Base-by-base conservation (phyloP, 257 asterid species). In the Capsicum chinense region DNA sequence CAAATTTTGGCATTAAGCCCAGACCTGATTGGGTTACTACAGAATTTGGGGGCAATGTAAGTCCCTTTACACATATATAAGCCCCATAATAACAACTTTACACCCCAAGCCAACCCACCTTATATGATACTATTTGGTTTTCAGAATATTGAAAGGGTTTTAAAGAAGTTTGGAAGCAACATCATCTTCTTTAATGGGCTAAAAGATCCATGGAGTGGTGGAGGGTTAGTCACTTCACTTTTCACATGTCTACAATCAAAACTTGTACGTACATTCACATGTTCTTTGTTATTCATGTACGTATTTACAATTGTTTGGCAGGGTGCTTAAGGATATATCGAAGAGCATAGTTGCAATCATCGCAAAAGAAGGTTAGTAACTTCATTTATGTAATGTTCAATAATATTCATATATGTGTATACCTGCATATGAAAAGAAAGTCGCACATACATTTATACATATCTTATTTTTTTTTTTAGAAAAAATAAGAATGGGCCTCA, bases 141-240 rank as follows among this genome's bases (percentile, higher is more conserved):
- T 7, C 91, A 95, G 98, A 83, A 92, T 85, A 93, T 94, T 81
- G 67, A 88, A 21, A 91, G 91, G 64, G 93, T 84, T 15, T 82
- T 94, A 79, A 90, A 91, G 88, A 85, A 86, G 21, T 95, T 92
- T 58, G 98, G 97, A 5, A 94, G 98, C 91, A 95, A 94, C 56
- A 95, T 94, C 73, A 91, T 95, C 83, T 95, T 95, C 94, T 95
- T 91, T 67, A 95, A 94, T 82, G 99, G 99, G 17, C 74, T 91
- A 76, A 92, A 97, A 87, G 99, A 95, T 91, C 98, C 98, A 8
- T 95, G 99, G 98, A 94, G 99, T 68, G 97, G 95, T 35, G 99
- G 97, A 88, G 99, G 99, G 99, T 94, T 84, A 63, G 69, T 37
- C 4, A 66, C 47, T 39, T 39, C 44, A 39, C 44, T 39, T 39